Conservation (phyloP, 148 eudicot species). For the Gaultheria prostrata region DNA sequence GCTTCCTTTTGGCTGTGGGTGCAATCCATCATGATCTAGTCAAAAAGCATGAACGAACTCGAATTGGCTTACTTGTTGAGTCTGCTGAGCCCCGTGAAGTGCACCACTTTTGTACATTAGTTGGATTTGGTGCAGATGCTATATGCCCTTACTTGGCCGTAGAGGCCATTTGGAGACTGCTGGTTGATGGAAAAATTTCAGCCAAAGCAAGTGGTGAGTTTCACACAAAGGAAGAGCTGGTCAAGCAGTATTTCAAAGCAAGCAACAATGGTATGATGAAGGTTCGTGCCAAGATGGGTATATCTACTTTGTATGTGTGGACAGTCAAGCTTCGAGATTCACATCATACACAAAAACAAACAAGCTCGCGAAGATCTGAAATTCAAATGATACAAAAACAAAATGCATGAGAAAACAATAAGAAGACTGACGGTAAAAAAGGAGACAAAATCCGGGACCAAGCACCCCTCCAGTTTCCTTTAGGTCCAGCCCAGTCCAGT, state of each 20-base stretch:
- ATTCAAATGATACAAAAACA: not conserved
- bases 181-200: constrained; percentile 93
- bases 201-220: constrained; percentile 82
- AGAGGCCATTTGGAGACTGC: constrained; percentile 92
- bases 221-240: constrained; percentile 79
- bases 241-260: constrained; percentile 79
- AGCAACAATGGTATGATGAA: constrained; percentile 97
- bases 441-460: not conserved
- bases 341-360: not conserved
- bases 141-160: constrained; percentile 92
- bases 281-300: constrained; percentile 99
- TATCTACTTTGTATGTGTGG: constrained; percentile 64
- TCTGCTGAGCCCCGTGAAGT: constrained; percentile 99
- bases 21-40: constrained; percentile 97
- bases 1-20: constrained; percentile 95
- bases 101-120: constrained; percentile 97
- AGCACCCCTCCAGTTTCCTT: not conserved
- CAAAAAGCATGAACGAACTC: constrained; percentile 82
- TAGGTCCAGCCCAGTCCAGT: not conserved
- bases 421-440: not conserved
- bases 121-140: constrained; percentile 98
- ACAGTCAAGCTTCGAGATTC: not conserved
- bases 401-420: not conserved
- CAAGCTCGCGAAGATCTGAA: not conserved
- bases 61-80: constrained; percentile 77